A percentile compares a stretch with the other conserved stretches of the same genome.
Conservation (phyloP, 208 protist species). For the Trypanosoma lewisi region DNA sequence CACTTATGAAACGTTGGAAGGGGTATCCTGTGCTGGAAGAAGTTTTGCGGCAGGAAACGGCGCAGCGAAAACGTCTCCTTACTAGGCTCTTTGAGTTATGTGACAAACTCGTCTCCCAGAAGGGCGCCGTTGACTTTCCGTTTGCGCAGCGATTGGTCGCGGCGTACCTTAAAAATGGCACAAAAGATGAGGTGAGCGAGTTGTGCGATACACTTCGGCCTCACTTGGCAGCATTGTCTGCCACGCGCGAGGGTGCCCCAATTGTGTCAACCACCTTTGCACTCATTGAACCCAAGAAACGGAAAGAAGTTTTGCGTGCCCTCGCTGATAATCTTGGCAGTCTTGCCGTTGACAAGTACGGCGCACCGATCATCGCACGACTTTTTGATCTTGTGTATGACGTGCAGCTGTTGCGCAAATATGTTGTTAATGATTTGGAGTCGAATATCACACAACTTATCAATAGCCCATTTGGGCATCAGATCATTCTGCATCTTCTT, state of each 20-base stretch:
- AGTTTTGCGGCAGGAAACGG: constrained; percentile 53
- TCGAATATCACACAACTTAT: constrained; percentile 68
- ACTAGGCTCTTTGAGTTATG: constrained; percentile 79
- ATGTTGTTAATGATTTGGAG: constrained; percentile 63
- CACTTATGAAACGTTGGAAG: constrained; percentile 85
- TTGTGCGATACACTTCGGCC: constrained; percentile 82
- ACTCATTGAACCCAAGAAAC: constrained; percentile 75
- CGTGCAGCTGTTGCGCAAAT: constrained; percentile 81
- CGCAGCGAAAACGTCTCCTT: constrained; percentile 73
- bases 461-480: constrained; percentile 83
- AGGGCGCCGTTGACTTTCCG: constrained; percentile 74
- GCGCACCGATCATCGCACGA: constrained; percentile 79
- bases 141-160: constrained; percentile 86
- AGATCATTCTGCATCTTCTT: constrained; percentile 83
- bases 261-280: constrained; percentile 81
- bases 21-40: constrained; percentile 81
- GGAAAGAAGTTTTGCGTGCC: constrained; percentile 75
- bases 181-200: constrained; percentile 81
- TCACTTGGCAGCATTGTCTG: constrained; percentile 58
- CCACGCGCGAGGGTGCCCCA: constrained; percentile 69
- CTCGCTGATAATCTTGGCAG: constrained; percentile 67
- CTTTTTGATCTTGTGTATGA: constrained; percentile 89
- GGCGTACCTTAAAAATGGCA: constrained; percentile 63
- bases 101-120: constrained; percentile 89
- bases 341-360: constrained; percentile 78